phyloP scores from a whole-genome alignment of 2,329 filamentous ascomycete genomes.

The Akanthomyces muscarius region DNA sequence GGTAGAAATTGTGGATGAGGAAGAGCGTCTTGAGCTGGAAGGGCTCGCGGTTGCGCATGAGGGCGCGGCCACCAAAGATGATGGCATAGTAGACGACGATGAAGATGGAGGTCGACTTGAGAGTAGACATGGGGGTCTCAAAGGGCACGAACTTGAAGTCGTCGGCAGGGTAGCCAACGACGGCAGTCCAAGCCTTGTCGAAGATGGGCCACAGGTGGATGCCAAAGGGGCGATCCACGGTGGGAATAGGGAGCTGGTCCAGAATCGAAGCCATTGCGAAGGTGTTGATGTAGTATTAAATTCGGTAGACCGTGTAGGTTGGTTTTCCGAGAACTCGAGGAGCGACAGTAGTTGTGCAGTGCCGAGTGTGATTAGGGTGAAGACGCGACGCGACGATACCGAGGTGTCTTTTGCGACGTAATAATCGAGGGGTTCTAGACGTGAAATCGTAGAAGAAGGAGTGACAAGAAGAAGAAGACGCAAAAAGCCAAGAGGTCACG shows the following conservation, averaged over 20 bases:
- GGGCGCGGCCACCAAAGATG: conserved; percentile 87
- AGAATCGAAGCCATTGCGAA: conserved; percentile 43
- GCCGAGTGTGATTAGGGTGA: not conserved
- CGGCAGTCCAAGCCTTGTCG: conserved; percentile 73
- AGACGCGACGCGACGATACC: conserved; percentile 11
- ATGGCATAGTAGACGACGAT: conserved; percentile 86
- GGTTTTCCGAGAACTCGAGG: not conserved
- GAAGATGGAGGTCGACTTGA: conserved; percentile 75
- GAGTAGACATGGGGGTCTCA: conserved; percentile 82
- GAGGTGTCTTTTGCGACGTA: conserved; percentile 3
- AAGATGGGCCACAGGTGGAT: conserved; percentile 92
- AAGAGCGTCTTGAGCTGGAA: conserved; percentile 87
- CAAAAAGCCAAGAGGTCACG: not conserved
- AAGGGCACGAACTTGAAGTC: conserved; percentile 82
- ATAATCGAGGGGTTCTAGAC: conserved; percentile 9
- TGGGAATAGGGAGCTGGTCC: conserved; percentile 64
- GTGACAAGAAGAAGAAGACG: conserved; percentile 31
- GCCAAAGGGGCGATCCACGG: conserved; percentile 88
- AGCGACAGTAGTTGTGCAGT: not conserved
- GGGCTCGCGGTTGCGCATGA: conserved; percentile 82
- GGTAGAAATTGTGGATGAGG: conserved; percentile 93
- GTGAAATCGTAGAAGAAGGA: conserved; percentile 27
- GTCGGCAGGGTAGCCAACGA: conserved; percentile 76
- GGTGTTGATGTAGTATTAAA: conserved; percentile 3
- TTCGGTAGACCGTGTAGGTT: conserved; percentile 16